These are phyloP conservation scores for Glomus cerebriforme DNA, from an alignment of 192 early-diverging fungal genomes.

Conservation along the genomic window DNA sequence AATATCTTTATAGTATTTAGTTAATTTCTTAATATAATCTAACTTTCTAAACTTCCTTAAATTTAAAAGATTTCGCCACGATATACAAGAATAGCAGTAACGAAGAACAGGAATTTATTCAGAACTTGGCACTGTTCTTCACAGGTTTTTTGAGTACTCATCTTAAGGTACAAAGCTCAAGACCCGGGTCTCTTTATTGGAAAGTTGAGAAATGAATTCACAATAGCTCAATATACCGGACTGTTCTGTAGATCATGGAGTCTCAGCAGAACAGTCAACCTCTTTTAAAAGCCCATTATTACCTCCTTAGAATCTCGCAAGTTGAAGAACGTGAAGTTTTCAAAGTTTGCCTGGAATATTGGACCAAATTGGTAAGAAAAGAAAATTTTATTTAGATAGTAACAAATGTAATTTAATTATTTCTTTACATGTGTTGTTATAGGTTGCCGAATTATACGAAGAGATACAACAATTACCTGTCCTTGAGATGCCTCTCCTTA, in stretches of 20 bases:
- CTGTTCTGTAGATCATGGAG: conserved; percentile 55
- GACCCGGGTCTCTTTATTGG: neutral
- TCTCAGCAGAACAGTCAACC: conserved; percentile 54
- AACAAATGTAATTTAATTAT: neutral
- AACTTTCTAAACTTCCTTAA: neutral
- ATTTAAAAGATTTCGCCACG: conserved; percentile 66
- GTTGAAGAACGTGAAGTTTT: conserved; percentile 97
- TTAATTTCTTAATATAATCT: neutral
- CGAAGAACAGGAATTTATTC: conserved; percentile 94
- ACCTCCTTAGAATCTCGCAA: conserved; percentile 86
- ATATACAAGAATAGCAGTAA: conserved; percentile 84
- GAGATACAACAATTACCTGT: conserved; percentile 67
- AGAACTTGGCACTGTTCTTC: conserved; percentile 92
- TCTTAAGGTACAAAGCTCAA: conserved; percentile 64
- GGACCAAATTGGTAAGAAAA: conserved; percentile 80
- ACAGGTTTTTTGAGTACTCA: conserved; percentile 85
- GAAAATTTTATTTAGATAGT: neutral
- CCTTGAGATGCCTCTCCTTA: conserved; percentile 59
- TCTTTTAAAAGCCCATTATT: conserved; percentile 80
- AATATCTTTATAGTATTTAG: neutral
- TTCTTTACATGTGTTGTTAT: neutral
- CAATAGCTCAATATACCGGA: conserved; percentile 14
- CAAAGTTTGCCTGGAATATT: conserved; percentile 98
- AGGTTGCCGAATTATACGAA: conserved; percentile 86
- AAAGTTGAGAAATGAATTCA: conserved; percentile 10